Evolutionary conservation across 805 yeast species (phyloP), one percentile per base, ranked within the genome.

Genomic region (Candida takata): DNA sequence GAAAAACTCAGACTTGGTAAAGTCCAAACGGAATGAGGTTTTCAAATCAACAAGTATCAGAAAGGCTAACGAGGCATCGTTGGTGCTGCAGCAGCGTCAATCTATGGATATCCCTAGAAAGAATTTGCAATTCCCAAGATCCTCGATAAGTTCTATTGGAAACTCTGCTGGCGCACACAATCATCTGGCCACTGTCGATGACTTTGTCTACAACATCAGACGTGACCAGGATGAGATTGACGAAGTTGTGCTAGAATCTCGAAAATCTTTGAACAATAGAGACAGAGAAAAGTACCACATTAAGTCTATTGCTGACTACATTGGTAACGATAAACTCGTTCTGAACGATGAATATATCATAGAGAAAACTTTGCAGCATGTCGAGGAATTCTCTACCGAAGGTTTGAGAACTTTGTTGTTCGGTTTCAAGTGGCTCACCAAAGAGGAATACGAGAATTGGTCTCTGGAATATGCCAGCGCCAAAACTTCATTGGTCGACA

Each of bases 301-400:
- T 21, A 29, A 21, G 15, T 41, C 50, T 11, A 35, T 42, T 5
- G 38, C 43, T 24, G 50, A 51, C 20, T 69, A 70, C 45, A 62
- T 74, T 37, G 64, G 71, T 4, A 64, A 70, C 35, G 90, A 84
- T 33, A 66, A 65, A 20, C 52, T 84, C 16, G 64, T 84, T 8
- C 54, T 69, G 14, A 82, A 85, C 48, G 95, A 85, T 12, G 86
- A 78, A 43, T 84, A 75, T 50, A 65, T 90, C 4, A 53, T 88
- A 26, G 96, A 87, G 54, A 77, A 74, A 44, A 90, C 97, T 0
- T 64, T 94, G 37, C 84, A 85, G 48, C 95, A 94, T 44, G 74
- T 92, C 40, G 97, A 92, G 48, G 94, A 85, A 41, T 92, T 88
- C 58, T 87, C 97, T 0, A 82, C 95, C 0, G 97, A 90, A 44